Conservation (phyloP, 345 rosid genomes). For the Sisymbrium altissimum region DNA sequence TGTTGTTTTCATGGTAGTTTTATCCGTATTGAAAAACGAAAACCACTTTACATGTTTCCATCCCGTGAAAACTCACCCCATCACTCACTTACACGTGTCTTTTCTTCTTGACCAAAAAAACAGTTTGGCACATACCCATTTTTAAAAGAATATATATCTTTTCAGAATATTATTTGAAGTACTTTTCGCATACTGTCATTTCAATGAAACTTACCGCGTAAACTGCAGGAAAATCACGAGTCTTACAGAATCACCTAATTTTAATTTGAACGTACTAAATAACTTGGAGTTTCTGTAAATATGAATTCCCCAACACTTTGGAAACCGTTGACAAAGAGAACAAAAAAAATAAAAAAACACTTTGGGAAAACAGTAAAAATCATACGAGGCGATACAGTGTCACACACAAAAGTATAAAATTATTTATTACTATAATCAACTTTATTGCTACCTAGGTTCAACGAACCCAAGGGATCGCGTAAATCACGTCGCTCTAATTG, state of each 20-base stretch:
- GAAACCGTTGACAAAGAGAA: not conserved
- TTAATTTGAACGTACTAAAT: not conserved
- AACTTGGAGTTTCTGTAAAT: not conserved
- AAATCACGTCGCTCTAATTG: slow-evolving; percentile 23
- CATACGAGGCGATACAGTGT: slow-evolving; percentile 11
- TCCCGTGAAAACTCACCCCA: not conserved
- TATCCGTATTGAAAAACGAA: slow-evolving; percentile 17
- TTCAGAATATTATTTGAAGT: not conserved
- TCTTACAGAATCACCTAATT: not conserved
- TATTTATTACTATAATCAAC: not conserved
- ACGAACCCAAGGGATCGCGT: slow-evolving; percentile 30
- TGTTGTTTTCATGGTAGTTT: slow-evolving; percentile 3
- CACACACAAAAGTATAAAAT: not conserved
- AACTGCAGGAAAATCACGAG: not conserved
- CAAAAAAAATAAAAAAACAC: not conserved
- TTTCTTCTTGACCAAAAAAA: not conserved
- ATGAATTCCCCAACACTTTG: not conserved
- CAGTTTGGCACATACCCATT: slow-evolving; percentile 26
- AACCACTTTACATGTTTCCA: slow-evolving; percentile 20
- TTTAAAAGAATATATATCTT: not conserved
- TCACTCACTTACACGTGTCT: slow-evolving; percentile 24
- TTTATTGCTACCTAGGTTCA: slow-evolving; percentile 20
- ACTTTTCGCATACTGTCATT: not conserved
- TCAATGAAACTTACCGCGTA: slow-evolving; percentile 4
- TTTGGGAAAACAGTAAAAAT: not conserved